Evolutionary conservation across 208 protist species (phyloP), one percentile per base, ranked within the genome.

Genomic region (Leptomonas pyrrhocoris): DNA sequence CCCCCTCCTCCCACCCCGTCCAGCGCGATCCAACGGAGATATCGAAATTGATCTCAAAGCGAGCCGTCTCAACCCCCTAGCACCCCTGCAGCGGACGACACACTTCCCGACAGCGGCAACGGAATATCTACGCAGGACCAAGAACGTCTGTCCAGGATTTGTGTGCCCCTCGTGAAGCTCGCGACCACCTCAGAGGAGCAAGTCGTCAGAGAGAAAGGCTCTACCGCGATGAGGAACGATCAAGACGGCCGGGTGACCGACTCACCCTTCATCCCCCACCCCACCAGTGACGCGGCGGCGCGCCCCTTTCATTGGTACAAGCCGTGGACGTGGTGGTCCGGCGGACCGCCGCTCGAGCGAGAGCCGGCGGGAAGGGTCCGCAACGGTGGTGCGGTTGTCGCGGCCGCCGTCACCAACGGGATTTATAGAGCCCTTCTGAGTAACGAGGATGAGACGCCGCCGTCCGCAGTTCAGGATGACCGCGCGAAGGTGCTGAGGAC

Each of bases 321-420:
- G 70, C 89, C 89, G 13, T 84, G 85, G 77, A 87, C 84, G 59
- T 94, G 89, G 89, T 88, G 87, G 54, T 38, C 51, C 36, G 77
- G 80, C 31, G 81, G 84, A 0, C 56, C 56, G 50, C 81, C 86
- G 23, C 61, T 69, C 8, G 28, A 56, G 50, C 54, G 68, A 2
- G 63, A 50, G 27, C 21, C 80, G 50, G 43, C 43, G 43, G 43
- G 43, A 12, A 48, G 4, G 43, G 43, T 15, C 18, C 11, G 43
- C 43, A 48, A 48, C 7, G 4, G 43, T 3, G 18, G 16, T 6
- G 43, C 18, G 7, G 11, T 21, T n/a, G n/a, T n/a, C n/a, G n/a
- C n/a, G n/a, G n/a, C n/a, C n/a, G n/a, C n/a, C n/a, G n/a, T n/a
- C n/a, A n/a, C 86, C 90, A 11, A 34, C 72, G 13, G 68, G 90